Evolutionary conservation across 2,329 filamentous ascomycete species (phyloP).

Genomic region (Fusarium armeniacum): DNA sequence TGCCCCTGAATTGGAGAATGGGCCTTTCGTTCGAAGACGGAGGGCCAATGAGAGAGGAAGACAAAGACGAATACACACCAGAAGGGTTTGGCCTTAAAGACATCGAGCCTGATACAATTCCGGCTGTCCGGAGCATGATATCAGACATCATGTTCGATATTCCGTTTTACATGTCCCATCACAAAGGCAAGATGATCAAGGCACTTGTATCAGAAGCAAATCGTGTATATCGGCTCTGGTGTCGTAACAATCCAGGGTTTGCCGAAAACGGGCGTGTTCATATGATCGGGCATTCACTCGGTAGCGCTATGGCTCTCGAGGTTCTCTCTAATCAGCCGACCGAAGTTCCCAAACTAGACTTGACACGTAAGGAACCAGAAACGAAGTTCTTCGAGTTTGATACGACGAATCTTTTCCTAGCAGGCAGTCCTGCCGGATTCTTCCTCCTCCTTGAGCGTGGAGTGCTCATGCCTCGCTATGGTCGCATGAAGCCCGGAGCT

Average conservation of each 20-base stretch:
- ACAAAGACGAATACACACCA: constrained; percentile 66
- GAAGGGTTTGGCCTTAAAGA: constrained; percentile 80
- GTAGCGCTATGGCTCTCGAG: constrained; percentile 94
- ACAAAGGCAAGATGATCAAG: constrained; percentile 94
- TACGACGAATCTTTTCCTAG: constrained; percentile 88
- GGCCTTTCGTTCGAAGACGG: constrained; percentile 89
- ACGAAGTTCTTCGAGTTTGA: constrained; percentile 87
- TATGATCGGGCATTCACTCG: constrained; percentile 91
- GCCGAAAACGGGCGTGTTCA: constrained; percentile 85
- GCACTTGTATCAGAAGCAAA: constrained; percentile 93
- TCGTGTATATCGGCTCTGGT: constrained; percentile 95
- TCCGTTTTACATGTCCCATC: constrained; percentile 96
- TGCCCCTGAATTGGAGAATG: constrained; percentile 95
- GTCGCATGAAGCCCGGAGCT: constrained; percentile 80
- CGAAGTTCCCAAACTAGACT: constrained; percentile 66
- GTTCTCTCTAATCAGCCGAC: constrained; percentile 92
- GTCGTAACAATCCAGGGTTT: constrained; percentile 91
- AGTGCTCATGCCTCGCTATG: constrained; percentile 79
- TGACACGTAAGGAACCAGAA: constrained; percentile 58
- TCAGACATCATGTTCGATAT: constrained; percentile 99
- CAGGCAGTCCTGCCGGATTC: constrained; percentile 91
- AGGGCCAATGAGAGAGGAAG: constrained; percentile 69
- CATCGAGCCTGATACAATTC: constrained; percentile 91
- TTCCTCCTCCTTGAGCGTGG: constrained; percentile 88
- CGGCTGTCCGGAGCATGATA: constrained; percentile 92